These are phyloP conservation scores for Pleoardoris graminearum DNA, from an alignment of 2,329 filamentous ascomycete genomes.

Conservation along the genomic window DNA sequence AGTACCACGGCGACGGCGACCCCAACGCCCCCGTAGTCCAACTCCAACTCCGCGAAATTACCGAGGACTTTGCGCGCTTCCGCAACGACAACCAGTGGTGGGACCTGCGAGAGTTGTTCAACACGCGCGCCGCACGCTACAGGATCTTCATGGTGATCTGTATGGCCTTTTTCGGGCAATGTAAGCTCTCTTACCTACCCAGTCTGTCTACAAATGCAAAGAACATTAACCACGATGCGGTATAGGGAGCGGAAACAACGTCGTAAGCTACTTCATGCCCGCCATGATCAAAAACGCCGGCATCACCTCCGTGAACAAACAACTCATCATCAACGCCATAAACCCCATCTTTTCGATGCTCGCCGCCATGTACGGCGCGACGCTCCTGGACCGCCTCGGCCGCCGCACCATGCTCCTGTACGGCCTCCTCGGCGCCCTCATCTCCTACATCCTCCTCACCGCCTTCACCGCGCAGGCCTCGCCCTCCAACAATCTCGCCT, in stretches of 20 bases:
- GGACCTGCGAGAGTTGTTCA: conserved; percentile 39
- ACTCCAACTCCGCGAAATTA: conserved; percentile 46
- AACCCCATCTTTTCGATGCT: conserved; percentile 47
- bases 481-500: conserved; percentile 33
- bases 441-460: conserved; percentile 42
- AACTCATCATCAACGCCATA: conserved; percentile 49
- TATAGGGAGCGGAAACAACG: conserved; percentile 42
- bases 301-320: conserved; percentile 40
- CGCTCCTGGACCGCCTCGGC: conserved; percentile 28
- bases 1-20: conserved; percentile 59
- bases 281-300: conserved; percentile 44
- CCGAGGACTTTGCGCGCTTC: conserved; percentile 31
- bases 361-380: conserved; percentile 44
- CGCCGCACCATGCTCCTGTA: conserved; percentile 42
- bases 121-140: conserved; percentile 38
- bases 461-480: conserved; percentile 43
- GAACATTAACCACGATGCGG: not conserved
- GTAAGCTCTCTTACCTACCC: conserved; percentile 9
- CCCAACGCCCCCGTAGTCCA: conserved; percentile 39
- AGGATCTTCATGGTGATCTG: conserved; percentile 46
- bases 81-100: conserved; percentile 42
- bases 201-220: not conserved
- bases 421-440: conserved; percentile 40
- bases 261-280: conserved; percentile 41
- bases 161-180: conserved; percentile 50